Conservation (phyloP, 2,329 filamentous ascomycete species). For the Hypoxylon sp. region DNA sequence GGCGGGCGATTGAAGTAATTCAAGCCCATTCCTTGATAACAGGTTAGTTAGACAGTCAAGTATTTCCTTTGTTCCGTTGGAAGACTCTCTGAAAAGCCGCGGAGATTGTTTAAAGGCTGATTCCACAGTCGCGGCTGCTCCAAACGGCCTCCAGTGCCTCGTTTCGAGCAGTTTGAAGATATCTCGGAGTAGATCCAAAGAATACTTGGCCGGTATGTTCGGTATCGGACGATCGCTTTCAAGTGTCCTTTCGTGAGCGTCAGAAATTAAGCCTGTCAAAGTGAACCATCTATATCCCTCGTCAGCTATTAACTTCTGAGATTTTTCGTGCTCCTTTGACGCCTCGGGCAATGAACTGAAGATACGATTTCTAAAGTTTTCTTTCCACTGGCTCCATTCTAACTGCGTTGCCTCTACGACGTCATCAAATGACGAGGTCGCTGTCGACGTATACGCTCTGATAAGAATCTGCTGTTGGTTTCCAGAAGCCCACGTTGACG, state of each 20-base stretch:
- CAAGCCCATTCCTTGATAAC: conserved; percentile 68
- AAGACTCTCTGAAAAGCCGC: conserved; percentile 57
- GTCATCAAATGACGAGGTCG: conserved; percentile 59
- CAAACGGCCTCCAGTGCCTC: conserved; percentile 71
- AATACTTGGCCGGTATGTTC: conserved; percentile 50
- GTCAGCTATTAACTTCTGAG: conserved; percentile 77
- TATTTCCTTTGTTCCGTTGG: conserved; percentile 55
- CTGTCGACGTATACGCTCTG: conserved; percentile 63
- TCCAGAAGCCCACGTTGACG: conserved; percentile 56
- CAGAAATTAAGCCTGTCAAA: conserved; percentile 65
- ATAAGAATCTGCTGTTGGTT: conserved; percentile 59
- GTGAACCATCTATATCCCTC: conserved; percentile 78
- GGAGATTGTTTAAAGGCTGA: conserved; percentile 60
- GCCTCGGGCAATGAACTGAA: conserved; percentile 84
- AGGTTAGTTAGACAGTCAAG: conserved; percentile 64
- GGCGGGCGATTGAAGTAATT: conserved; percentile 78
- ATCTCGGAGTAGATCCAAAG: conserved; percentile 55
- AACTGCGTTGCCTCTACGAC: conserved; percentile 65
- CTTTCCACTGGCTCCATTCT: conserved; percentile 75
- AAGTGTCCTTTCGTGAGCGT: conserved; percentile 51
- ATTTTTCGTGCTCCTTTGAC: conserved; percentile 80
- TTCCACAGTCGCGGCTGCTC: conserved; percentile 64
- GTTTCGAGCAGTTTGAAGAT: conserved; percentile 62
- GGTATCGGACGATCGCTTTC: conserved; percentile 49
- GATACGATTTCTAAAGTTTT: conserved; percentile 75